Conservation (phyloP, 176 grass and related monocot genomes). For the Musa schizocarpa region DNA sequence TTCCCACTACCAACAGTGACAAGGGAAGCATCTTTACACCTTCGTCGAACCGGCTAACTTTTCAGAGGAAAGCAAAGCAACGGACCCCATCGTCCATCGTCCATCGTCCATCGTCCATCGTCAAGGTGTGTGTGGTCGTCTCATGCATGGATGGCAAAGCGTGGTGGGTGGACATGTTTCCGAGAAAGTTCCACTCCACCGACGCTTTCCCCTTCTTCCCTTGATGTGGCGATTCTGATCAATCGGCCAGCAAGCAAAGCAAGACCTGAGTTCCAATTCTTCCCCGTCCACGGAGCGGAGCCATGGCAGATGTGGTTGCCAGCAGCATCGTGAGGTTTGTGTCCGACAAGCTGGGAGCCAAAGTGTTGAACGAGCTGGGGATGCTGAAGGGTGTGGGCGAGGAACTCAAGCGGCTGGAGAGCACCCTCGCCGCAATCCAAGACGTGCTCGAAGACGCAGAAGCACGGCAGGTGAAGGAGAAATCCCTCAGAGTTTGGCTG, state of each 20-base stretch:
- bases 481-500: background rate
- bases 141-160: no score
- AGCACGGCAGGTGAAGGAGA: slow-evolving; percentile 1
- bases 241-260: background rate
- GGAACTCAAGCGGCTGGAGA: slow-evolving; percentile 2
- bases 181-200: no score
- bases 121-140: no score
- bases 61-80: no score
- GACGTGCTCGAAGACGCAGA: background rate
- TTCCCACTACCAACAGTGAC: no score
- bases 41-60: no score
- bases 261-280: background rate
- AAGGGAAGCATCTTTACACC: no score
- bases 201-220: no score
- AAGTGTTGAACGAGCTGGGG: slow-evolving; percentile 5
- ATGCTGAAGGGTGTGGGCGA: slow-evolving; percentile 3
- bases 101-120: no score
- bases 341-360: slow-evolving; percentile 12
- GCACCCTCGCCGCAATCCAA: background rate
- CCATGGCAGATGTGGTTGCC: slow-evolving; percentile 12
- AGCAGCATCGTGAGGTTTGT: slow-evolving; percentile 15
- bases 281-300: background rate
- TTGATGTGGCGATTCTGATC: no score
- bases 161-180: no score
- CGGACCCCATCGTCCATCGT: no score